phyloP scores from a whole-genome alignment of 192 early-diverging fungal genomes.

The Backusella luteola region DNA sequence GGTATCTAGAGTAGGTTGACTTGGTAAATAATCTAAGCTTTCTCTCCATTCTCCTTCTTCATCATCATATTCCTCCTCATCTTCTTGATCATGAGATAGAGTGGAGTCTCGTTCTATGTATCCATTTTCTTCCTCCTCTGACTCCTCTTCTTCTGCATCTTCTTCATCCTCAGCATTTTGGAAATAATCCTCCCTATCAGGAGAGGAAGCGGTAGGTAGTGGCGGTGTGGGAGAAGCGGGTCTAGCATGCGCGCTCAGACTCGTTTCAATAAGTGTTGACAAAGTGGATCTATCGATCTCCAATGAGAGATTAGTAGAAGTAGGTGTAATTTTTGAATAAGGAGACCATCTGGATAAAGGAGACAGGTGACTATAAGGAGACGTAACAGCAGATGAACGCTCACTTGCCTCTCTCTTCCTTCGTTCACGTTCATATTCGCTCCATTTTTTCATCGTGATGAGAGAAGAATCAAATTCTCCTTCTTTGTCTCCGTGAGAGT shows the following conservation, averaged over 20 bases:
- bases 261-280: slow-evolving; percentile 6
- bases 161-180: background rate
- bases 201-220: background rate
- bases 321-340: background rate
- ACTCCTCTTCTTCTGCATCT: background rate
- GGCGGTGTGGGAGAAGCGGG: background rate
- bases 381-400: background rate
- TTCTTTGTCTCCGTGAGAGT: slow-evolving; percentile 61
- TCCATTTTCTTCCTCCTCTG: background rate
- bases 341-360: slow-evolving; percentile 14
- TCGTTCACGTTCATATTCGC: slow-evolving; percentile 50
- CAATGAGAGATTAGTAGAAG: slow-evolving; percentile 1
- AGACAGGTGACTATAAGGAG: slow-evolving; percentile 1
- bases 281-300: slow-evolving; percentile 5
- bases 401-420: background rate
- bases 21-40: slow-evolving; percentile 10
- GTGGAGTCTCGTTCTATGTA: background rate
- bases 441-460: slow-evolving; percentile 77
- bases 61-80: background rate
- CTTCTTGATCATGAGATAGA: background rate
- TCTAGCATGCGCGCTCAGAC: background rate
- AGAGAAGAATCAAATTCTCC: slow-evolving; percentile 76
- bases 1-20: slow-evolving; percentile 1
- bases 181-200: background rate
- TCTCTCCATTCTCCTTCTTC: background rate